Base-by-base conservation (phyloP, 768 basidiomycete species). In the Xerocomellus chrysenteron region DNA sequence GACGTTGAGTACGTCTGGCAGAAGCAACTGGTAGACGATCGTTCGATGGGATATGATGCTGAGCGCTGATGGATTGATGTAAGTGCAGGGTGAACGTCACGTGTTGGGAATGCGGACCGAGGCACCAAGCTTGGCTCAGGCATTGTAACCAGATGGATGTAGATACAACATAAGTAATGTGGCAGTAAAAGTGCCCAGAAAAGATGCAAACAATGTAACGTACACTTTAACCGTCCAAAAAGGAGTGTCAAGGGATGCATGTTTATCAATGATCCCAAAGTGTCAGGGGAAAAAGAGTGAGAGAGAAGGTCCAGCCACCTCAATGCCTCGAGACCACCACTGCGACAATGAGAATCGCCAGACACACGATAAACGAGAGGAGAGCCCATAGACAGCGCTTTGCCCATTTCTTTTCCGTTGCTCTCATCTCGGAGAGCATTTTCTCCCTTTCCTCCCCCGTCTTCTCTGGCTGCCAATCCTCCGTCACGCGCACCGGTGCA, bases 391-490 rank as follows among this genome's bases (percentile, higher is more conserved):
- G 70, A 67, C 82, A 85, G 9, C 82, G 74, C 55, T 70, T 73
- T 6, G 83, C 83, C 83, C 82, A 85, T 58, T 84, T 83, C 37
- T 77, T 55, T 57, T 85, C 84, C 4, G 73, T 69, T 40, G 60
- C 66, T 59, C 82, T 77, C 71, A 84, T 76, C 49, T 76, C 70
- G 5, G 70, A 68, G 47, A 85, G 73, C 33, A 84, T 73, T 48
- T 72, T 68, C 46, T 74, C 71, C 32, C 73, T 78, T 60, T 84
- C 84, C 9, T 74, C 78, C 50, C 75, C 75, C 5, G 82, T 82
- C 69, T 80, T 84, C 54, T 80, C 82, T 0, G 79, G 73, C 65
- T 83, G 74, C 85, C 85, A 85, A 14, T 78, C 74, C 14, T 78
- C 76, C 37, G 79, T 74, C 49, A 69, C 64, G 40, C 75, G 80